Base-by-base conservation (phyloP, 352 stramenopile genomes). In the Phytophthora sp. region DNA sequence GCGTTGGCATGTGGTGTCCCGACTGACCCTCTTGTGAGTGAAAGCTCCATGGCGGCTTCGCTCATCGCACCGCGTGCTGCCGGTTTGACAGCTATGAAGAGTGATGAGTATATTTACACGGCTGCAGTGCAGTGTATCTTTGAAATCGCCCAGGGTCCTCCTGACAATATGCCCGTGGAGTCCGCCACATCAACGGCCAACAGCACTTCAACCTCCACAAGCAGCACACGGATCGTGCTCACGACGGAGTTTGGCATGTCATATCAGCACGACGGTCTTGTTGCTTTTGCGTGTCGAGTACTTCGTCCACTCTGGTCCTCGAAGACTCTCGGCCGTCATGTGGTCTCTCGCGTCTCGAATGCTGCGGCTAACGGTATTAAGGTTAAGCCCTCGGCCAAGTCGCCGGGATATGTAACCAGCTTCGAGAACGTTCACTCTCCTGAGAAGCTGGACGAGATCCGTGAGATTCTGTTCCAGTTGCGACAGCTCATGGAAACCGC, bases 191-290 rank as follows among this genome's bases (percentile, higher is more conserved):
- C 69, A 41, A 61, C 47, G 4, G 51, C 75, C n/a, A 68, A 74
- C 3, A 68, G 77, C 3, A 63, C 69, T 18, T 66, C 66, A 7
- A 46, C 45, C 36, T 38, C 66, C 52, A 49, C 52, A 26, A 54
- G 55, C 12, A 90, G 74, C 45, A 93, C 84, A 9, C 80, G 88
- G 9, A 93, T 96, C 59, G 84, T 96, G 38, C 71, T 96, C 51
- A 94, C 83, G 3, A 93, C 88, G 1, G 88, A 96, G 50, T 92
- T 94, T 61, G 81, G 78, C 55, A 93, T 96, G 83, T 94, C 88
- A 18, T 93, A 90, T 57, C 86, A 96, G 53, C 88, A 96, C 63
- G 86, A 96, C 47, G 88, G 84, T 44, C 73, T 96, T 23, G 75
- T 92, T 4, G 80, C 89, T 39, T 96, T 96, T 49, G 56, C 91